These are phyloP conservation scores for Kodamaea arcana DNA, from an alignment of 1,139 yeast genomes.

Conservation along the genomic window DNA sequence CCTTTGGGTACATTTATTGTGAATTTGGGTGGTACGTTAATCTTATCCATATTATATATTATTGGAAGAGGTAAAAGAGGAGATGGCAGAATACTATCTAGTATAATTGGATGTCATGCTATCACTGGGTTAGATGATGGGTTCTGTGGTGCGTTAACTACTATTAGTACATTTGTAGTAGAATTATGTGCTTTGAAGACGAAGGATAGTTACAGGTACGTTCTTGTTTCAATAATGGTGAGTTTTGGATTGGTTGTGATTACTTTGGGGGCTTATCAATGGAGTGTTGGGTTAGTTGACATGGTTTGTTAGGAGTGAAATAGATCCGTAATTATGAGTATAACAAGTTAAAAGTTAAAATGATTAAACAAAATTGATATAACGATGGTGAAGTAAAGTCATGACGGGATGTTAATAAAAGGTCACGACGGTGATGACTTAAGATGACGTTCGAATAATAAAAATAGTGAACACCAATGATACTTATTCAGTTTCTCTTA, in stretches of 20 bases:
- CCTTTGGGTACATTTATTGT: slow-evolving; percentile 76
- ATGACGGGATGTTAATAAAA: no score
- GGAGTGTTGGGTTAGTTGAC: slow-evolving; percentile 41
- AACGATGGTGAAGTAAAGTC: no score
- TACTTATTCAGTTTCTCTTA: no score
- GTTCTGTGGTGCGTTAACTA: slow-evolving; percentile 73
- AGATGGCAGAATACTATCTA: slow-evolving; percentile 24
- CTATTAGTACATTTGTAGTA: slow-evolving; percentile 71
- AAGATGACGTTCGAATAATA: no score
- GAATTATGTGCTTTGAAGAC: slow-evolving; percentile 49
- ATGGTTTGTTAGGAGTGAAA: slow-evolving; percentile 10
- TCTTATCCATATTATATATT: slow-evolving; percentile 55
- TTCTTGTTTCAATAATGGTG: slow-evolving; percentile 28
- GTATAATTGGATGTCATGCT: slow-evolving; percentile 44
- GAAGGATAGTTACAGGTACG: slow-evolving; percentile 37
- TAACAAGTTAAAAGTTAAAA: no score
- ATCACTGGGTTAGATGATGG: slow-evolving; percentile 62
- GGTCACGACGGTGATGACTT: no score
- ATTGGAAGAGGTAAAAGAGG: slow-evolving; percentile 42
- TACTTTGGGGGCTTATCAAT: slow-evolving; percentile 51
- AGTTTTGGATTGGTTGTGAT: slow-evolving; percentile 42
- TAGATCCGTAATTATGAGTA: no score
- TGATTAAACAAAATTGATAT: no score
- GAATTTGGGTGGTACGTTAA: slow-evolving; percentile 54
- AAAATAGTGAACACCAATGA: no score